Percentiles rank a stretch among this genome's conserved stretches.
Conservation (phyloP, 352 stramenopile genomes). For the Globisporangium okanoganense region DNA sequence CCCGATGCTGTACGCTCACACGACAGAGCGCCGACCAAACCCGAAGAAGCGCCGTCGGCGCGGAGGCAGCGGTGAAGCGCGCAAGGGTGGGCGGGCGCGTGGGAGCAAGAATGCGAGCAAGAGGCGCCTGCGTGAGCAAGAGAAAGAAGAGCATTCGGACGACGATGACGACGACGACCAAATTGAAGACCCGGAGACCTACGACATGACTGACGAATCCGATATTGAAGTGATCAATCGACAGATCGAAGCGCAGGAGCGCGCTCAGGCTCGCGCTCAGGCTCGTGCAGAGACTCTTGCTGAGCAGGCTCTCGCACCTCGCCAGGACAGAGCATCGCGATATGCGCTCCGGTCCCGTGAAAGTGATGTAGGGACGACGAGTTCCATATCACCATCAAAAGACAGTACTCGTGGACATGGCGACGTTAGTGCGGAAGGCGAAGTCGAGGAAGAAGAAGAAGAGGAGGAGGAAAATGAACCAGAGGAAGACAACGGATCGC, state of each 20-base stretch:
- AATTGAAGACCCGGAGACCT: conserved; percentile 18
- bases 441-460: conserved; percentile 24
- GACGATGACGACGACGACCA: conserved; percentile 28
- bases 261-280: conserved; percentile 25
- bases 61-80: conserved; percentile 7
- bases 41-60: conserved; percentile 19
- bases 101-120: background rate
- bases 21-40: background rate
- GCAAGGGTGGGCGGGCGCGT: conserved; percentile 5
- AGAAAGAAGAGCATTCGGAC: conserved; percentile 22
- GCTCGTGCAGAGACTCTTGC: conserved; percentile 19
- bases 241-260: conserved; percentile 44
- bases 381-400: conserved; percentile 26
- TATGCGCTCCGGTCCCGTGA: conserved; percentile 63
- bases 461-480: conserved; percentile 19
- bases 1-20: conserved; percentile 19
- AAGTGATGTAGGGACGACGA: conserved; percentile 22
- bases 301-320: conserved; percentile 14
- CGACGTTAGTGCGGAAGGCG: conserved; percentile 18
- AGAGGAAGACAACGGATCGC: conserved; percentile 16
- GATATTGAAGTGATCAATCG: conserved; percentile 58
- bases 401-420: conserved; percentile 7
- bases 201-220: conserved; percentile 40
- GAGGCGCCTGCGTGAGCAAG: conserved; percentile 10
- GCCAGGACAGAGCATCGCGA: conserved; percentile 28